phyloP scores from a whole-genome alignment of 805 yeast genomes.

The Wickerhamomyces queroliae region DNA sequence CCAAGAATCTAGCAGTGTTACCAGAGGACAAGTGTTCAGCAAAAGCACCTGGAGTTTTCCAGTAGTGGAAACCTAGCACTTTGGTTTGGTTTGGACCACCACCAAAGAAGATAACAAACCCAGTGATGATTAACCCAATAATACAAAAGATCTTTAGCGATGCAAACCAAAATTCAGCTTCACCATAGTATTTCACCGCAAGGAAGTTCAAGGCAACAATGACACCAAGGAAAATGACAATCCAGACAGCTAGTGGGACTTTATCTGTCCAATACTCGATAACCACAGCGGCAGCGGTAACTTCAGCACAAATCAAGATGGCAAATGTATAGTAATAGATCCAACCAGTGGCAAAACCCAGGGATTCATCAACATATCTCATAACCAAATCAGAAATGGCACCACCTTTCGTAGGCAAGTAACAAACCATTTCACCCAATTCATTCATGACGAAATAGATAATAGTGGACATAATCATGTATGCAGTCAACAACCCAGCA shows the following conservation, averaged over 20 bases:
- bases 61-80: conserved; percentile 61
- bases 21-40: conserved; percentile 41
- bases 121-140: conserved; percentile 52
- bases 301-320: conserved; percentile 33
- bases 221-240: conserved; percentile 44
- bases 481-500: conserved; percentile 58
- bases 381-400: conserved; percentile 55
- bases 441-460: conserved; percentile 62
- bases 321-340: conserved; percentile 22
- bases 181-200: conserved; percentile 58
- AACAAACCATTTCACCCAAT: conserved; percentile 65
- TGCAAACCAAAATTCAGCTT: conserved; percentile 56
- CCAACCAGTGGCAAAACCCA: conserved; percentile 25
- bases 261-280: conserved; percentile 50
- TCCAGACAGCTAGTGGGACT: conserved; percentile 59
- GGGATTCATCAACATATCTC: conserved; percentile 37
- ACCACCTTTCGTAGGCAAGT: conserved; percentile 55
- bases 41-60: conserved; percentile 59
- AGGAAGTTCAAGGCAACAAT: conserved; percentile 43
- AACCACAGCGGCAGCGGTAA: conserved; percentile 53
- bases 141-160: conserved; percentile 57
- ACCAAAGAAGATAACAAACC: conserved; percentile 56
- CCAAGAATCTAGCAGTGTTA: conserved; percentile 55
- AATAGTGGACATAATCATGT: conserved; percentile 54
- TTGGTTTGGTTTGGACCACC: conserved; percentile 52